These are phyloP conservation scores for Ceratobasidium sp. DNA, from an alignment of 1,284 basidiomycete genomes.

Conservation along the genomic window DNA sequence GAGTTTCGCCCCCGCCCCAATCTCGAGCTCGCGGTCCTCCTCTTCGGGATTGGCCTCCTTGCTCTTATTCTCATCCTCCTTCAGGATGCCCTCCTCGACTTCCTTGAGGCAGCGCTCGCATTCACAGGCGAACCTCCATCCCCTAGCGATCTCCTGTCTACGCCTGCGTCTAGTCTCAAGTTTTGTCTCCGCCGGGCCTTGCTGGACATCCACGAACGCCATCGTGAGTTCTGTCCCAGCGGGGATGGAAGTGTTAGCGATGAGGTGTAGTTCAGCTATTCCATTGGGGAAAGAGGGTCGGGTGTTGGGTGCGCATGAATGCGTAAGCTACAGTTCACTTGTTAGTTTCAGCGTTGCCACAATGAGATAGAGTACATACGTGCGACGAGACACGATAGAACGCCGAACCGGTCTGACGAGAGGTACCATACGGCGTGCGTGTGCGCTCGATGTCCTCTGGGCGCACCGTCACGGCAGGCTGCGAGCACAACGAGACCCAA, in stretches of 20 bases:
- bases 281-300: constrained; percentile 69
- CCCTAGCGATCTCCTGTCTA: constrained; percentile 75
- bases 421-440: constrained; percentile 75
- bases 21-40: constrained; percentile 55
- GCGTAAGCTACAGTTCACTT: constrained; percentile 60
- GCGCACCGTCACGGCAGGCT: constrained; percentile 58
- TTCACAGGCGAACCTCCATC: constrained; percentile 79
- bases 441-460: constrained; percentile 77
- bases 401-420: constrained; percentile 75
- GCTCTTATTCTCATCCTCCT: constrained; percentile 30
- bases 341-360: not conserved
- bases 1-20: constrained; percentile 66
- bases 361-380: constrained; percentile 55
- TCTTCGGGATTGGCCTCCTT: constrained; percentile 53
- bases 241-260: constrained; percentile 71
- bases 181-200: constrained; percentile 63
- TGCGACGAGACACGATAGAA: constrained; percentile 80
- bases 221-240: constrained; percentile 78
- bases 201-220: constrained; percentile 74
- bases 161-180: constrained; percentile 69
- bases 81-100: constrained; percentile 47
- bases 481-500: not conserved
- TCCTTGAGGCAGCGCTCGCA: constrained; percentile 73
- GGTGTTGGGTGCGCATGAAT: constrained; percentile 75
- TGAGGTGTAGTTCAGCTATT: constrained; percentile 70